A percentile compares a stretch with the other conserved stretches of the same genome.
These are phyloP conservation scores for Kernera saxatilis DNA, from an alignment of 345 rosid species.

Conservation along the genomic window DNA sequence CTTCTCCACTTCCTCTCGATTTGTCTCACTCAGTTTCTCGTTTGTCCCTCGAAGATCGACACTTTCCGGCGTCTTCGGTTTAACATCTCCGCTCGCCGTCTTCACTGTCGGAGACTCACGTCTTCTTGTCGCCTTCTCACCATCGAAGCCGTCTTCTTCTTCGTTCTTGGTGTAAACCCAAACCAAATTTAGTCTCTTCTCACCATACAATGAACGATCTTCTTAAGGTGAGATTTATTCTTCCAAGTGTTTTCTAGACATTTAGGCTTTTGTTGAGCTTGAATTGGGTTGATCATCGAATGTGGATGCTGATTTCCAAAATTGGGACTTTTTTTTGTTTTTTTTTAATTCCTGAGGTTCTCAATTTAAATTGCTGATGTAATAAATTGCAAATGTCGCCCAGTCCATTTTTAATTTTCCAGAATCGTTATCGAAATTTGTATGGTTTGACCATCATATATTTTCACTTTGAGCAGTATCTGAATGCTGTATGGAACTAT, in stretches of 20 bases:
- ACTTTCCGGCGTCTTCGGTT: neutral
- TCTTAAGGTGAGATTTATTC: constrained; percentile 26
- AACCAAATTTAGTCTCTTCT: neutral
- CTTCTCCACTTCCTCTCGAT: constrained; percentile 6
- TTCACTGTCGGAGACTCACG: neutral
- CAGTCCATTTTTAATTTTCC: neutral
- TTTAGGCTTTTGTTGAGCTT: constrained; percentile 1
- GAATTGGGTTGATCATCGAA: constrained; percentile 10
- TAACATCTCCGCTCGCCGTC: neutral
- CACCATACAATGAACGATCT: constrained; percentile 30
- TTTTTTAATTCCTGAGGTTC: neutral
- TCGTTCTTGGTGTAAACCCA: neutral
- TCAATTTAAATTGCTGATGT: neutral
- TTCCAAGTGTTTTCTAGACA: neutral
- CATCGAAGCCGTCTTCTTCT: neutral
- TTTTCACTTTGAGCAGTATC: constrained; percentile 7
- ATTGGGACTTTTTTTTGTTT: neutral
- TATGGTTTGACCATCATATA: constrained; percentile 7
- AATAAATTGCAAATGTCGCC: neutral
- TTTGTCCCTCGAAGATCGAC: neutral
- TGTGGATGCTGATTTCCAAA: constrained; percentile 1
- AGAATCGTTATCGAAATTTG: neutral
- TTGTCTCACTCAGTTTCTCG: constrained; percentile 10
- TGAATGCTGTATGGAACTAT: neutral
- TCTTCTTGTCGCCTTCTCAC: neutral